Conservation (phyloP, 2,329 filamentous ascomycete species). For the Colletotrichum chlorophyti region DNA sequence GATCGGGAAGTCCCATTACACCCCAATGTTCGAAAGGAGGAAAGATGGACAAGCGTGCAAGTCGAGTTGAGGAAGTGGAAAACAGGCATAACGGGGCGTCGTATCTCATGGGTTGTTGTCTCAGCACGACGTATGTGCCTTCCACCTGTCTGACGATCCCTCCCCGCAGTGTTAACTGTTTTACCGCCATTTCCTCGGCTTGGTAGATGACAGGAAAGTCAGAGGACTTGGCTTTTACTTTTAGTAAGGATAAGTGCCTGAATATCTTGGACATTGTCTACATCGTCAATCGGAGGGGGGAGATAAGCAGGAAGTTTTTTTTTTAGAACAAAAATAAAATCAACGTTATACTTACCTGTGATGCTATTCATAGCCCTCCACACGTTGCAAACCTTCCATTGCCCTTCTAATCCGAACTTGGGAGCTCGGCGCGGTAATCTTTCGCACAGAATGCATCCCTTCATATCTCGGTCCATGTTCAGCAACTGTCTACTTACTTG, state of each 20-base stretch:
- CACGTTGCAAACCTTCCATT: background rate
- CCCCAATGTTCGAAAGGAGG: background rate
- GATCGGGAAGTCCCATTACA: background rate
- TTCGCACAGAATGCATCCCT: background rate
- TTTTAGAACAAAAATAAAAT: no score
- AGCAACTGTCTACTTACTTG: background rate
- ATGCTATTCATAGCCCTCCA: conserved; percentile 8
- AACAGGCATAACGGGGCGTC: background rate
- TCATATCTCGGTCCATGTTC: background rate
- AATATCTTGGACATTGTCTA: background rate
- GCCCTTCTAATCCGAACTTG: background rate
- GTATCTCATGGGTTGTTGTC: background rate
- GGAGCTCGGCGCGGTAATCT: background rate
- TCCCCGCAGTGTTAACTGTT: background rate
- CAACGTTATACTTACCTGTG: no score
- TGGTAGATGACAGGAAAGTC: background rate
- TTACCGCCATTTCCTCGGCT: background rate
- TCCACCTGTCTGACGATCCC: background rate
- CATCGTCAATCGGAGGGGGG: background rate
- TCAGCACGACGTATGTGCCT: background rate
- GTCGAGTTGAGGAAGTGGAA: background rate
- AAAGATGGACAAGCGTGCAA: background rate
- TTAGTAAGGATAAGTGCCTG: background rate
- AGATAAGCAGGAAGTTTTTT: background rate
- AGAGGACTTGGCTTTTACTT: no score